Percentiles rank a stretch among this genome's conserved stretches.
These are phyloP conservation scores for Coniochaeta sp. DNA, from an alignment of 2,329 filamentous ascomycete genomes.

Conservation along the genomic window DNA sequence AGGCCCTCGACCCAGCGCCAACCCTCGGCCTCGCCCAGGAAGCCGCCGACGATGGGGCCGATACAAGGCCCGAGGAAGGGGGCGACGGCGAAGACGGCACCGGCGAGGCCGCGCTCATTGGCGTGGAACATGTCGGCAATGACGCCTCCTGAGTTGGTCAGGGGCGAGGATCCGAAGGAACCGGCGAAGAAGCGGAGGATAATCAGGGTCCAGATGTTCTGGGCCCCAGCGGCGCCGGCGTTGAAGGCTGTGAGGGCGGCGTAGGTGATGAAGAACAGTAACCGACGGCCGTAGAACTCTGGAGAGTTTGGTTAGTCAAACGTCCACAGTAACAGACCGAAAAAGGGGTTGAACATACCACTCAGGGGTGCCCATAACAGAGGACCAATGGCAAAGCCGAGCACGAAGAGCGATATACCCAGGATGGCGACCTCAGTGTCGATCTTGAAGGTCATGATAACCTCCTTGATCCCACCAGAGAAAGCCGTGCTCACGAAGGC, in stretches of 20 bases:
- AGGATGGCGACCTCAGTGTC: conserved; percentile 35
- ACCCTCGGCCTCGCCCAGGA: conserved; percentile 54
- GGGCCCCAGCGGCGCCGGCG: conserved; percentile 47
- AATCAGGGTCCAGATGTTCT: conserved; percentile 51
- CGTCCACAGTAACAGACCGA: not conserved
- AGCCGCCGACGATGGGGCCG: conserved; percentile 55
- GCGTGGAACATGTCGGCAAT: conserved; percentile 55
- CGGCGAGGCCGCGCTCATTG: conserved; percentile 47
- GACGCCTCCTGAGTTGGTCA: conserved; percentile 56
- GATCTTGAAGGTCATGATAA: conserved; percentile 32
- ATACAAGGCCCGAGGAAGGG: conserved; percentile 46
- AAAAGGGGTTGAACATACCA: conserved; percentile 14
- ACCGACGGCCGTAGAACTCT: conserved; percentile 53
- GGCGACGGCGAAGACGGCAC: conserved; percentile 56
- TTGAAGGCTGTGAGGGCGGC: conserved; percentile 53
- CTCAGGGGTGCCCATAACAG: conserved; percentile 51
- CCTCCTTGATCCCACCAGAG: conserved; percentile 28
- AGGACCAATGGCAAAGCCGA: conserved; percentile 50
- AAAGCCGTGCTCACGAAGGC: conserved; percentile 47
- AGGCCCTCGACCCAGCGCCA: conserved; percentile 68
- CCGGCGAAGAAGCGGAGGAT: conserved; percentile 59
- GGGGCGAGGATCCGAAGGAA: conserved; percentile 52
- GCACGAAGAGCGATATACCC: conserved; percentile 47
- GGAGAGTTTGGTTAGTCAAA: conserved; percentile 8
- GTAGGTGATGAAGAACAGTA: conserved; percentile 53